Base-by-base conservation (phyloP, 1,284 basidiomycete genomes). In the Malassezia vespertilionis region DNA sequence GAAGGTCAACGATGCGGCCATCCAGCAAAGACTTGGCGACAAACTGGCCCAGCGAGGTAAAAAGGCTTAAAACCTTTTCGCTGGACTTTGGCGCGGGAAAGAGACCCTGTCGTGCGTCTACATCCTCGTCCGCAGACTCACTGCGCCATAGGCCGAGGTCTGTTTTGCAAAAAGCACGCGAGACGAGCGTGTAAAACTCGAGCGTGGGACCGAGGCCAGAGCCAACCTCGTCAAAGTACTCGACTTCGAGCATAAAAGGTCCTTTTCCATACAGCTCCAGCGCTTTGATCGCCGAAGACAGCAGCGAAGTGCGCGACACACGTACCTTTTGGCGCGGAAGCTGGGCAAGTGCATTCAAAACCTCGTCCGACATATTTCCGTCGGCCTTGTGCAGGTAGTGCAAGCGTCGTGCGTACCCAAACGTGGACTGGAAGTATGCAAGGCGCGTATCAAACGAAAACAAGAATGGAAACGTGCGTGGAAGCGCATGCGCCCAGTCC, bases 141-240 rank as follows among this genome's bases (percentile, higher is more conserved):
- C 76, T 75, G 22, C 87, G 78, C 90, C 91, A 96, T 24, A 96
- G 77, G 72, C 84, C 83, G 58, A 93, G 74, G 54, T 86, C 81
- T 58, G 82, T 80, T 48, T 86, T 77, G 0, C 87, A 88, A 71
- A 95, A 93, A 73, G 91, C 89, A 65, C 82, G 83, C 39, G 86
- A 90, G 12, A 88, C 88, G 40, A 96, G 75, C 30, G 88, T 83
- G 73, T 95, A 96, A 73, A 97, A 96, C 74, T 96, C 93, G 27
- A 97, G 77, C n/a, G 93, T 97, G 5, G 90, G 93, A 3, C 93
- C 93, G 10, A 97, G 75, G 23, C 93, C 93, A 2, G 93, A 97
- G 18, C 93, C 93, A 40, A 95, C 91, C 75, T 99, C 93, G 67
- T 95, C 89, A 69, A 96, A 96, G 75, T 96, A 97, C 72, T 99